Evolutionary conservation across 1,284 basidiomycete genomes (phyloP).

Genomic region (Gastroboletus turbinatus): DNA sequence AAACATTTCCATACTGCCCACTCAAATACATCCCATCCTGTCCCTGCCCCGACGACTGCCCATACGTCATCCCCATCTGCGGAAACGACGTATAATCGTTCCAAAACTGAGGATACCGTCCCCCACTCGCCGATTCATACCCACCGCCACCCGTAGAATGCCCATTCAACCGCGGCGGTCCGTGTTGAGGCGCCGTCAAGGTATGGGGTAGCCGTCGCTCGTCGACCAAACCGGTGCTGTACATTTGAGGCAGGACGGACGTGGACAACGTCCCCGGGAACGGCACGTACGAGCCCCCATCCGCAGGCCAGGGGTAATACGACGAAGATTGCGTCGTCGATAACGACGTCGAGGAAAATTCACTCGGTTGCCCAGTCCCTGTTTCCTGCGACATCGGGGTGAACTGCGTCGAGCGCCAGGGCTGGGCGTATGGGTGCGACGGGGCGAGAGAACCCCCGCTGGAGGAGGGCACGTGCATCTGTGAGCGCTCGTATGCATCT

Average conservation of each 20-base stretch:
- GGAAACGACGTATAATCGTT: slow-evolving; percentile 58
- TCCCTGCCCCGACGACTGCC: slow-evolving; percentile 17
- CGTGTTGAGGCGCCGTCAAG: slow-evolving; percentile 22
- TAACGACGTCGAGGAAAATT: slow-evolving; percentile 11
- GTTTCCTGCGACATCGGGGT: slow-evolving; percentile 23
- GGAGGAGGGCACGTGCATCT: slow-evolving; percentile 15
- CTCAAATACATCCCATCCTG: slow-evolving; percentile 27
- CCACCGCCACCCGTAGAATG: slow-evolving; percentile 12
- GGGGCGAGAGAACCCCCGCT: slow-evolving; percentile 1
- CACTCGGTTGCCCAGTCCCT: slow-evolving; percentile 19
- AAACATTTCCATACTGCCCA: slow-evolving; percentile 25
- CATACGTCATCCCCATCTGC: slow-evolving; percentile 51
- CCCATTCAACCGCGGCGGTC: slow-evolving; percentile 18
- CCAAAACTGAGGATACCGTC: slow-evolving; percentile 57
- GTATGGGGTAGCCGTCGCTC: slow-evolving; percentile 29
- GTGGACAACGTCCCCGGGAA: slow-evolving; percentile 54
- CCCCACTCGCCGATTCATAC: slow-evolving; percentile 24
- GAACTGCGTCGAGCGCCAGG: slow-evolving; percentile 33
- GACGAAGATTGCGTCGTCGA: slow-evolving; percentile 26
- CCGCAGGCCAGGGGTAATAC: slow-evolving; percentile 53
- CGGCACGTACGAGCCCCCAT: slow-evolving; percentile 35
- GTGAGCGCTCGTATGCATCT: slow-evolving; percentile 32
- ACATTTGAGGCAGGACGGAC: slow-evolving; percentile 65
- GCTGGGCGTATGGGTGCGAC: slow-evolving; percentile 25
- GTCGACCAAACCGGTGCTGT: slow-evolving; percentile 65